A percentile compares a stretch with the other conserved stretches of the same genome.
Evolutionary conservation across 768 basidiomycete species (phyloP).

Genomic region (Amanita pallidorosea): DNA sequence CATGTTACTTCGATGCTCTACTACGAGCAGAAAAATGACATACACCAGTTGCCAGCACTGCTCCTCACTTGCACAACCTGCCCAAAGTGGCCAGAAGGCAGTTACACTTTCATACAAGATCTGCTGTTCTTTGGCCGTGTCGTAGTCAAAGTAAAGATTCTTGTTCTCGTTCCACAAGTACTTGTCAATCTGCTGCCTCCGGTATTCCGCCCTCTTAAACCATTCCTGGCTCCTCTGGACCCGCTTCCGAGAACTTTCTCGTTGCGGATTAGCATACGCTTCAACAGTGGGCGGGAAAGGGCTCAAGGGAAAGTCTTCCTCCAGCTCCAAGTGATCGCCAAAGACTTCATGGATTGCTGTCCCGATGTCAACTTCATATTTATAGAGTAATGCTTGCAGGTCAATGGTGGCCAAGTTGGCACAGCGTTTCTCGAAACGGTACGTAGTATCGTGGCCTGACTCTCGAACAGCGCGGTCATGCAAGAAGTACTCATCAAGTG

Average conservation of each 20-base stretch:
- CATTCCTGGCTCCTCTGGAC: constrained; percentile 79
- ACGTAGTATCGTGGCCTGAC: constrained; percentile 93
- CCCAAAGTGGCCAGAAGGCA: constrained; percentile 93
- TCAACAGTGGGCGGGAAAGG: constrained; percentile 83
- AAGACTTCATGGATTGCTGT: constrained; percentile 95
- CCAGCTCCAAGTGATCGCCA: constrained; percentile 82
- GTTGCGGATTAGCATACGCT: constrained; percentile 50
- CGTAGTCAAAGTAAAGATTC: constrained; percentile 92
- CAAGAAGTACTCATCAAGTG: constrained; percentile 92
- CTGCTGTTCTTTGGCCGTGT: constrained; percentile 84
- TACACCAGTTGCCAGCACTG: constrained; percentile 92
- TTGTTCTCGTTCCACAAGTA: constrained; percentile 97
- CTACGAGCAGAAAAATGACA: constrained; percentile 20
- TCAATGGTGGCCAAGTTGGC: constrained; percentile 97
- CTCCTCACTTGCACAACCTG: constrained; percentile 92
- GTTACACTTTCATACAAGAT: constrained; percentile 97
- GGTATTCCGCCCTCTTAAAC: constrained; percentile 82
- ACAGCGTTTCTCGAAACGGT: constrained; percentile 95
- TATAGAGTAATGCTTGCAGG: constrained; percentile 91
- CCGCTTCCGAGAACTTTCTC: constrained; percentile 48
- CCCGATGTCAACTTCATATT: constrained; percentile 98
- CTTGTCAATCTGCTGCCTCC: constrained; percentile 81
- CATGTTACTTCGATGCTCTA: constrained; percentile 10
- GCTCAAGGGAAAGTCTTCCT: constrained; percentile 83
- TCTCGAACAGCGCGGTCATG: constrained; percentile 96